Base-by-base conservation (phyloP, 208 protist genomes). In the Trypanosoma theileri region DNA sequence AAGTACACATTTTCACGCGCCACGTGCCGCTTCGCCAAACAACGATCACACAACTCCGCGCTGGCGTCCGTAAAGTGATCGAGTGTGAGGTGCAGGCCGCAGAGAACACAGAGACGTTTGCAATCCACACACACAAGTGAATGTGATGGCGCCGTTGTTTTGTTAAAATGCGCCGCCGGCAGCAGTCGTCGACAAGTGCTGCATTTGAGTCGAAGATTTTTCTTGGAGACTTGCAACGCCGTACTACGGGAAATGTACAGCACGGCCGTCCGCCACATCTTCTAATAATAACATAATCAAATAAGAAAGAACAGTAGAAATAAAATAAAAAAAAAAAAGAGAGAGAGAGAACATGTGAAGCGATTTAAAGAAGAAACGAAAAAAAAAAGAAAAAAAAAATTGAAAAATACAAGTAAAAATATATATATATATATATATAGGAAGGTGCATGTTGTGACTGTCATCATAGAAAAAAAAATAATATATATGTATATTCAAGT, bases 1-100 rank as follows among this genome's bases (percentile, higher is more conserved):
- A 91, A 96, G 74, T 91, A 96, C 28, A 96, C 91, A 64, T 96
- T 96, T 16, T 83, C 74, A 57, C 74, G 69, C 21, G 91, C 91
- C 46, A 91, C 82, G 35, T 91, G 78, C 59, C 81, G 59, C 76
- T 93, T 94, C 12, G 82, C 88, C 12, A 82, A 26, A 69, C 91
- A 96, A 12, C 67, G 70, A 51, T 84, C 69, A 58, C 91, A 96
- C 41, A 80, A 69, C 19, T 91, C 75, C 3, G 59, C 46, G 22
- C 53, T 56, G 17, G 62, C 72, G n/a, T 66, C 70, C 19, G 70
- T 73, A 46, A 96, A 96, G 51, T 80, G 73, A 42, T 75, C 69
- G 8, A 85, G 62, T 19, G 75, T 79, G 52, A 84, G 74, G 11
- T 83, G 81, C 31, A 91, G 22, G 0, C 88, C 88, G 52, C 91